Conservation (phyloP, 2,329 filamentous ascomycete species). For the Diplodia seriata region DNA sequence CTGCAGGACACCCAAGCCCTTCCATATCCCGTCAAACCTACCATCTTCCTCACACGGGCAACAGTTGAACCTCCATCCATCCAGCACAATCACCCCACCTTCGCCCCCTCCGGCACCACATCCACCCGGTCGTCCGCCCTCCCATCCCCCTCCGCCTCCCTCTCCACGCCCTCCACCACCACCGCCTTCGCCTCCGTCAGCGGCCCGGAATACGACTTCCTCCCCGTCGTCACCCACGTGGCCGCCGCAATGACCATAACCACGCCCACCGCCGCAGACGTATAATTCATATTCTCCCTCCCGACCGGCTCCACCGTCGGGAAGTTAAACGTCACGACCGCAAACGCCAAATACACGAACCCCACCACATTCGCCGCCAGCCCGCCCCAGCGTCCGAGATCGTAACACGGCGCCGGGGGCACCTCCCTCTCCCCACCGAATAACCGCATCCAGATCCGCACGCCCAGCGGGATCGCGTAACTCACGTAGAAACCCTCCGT, state of each 20-base stretch:
- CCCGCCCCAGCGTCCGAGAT: conserved; percentile 40
- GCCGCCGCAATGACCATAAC: conserved; percentile 59
- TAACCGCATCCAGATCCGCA: conserved; percentile 59
- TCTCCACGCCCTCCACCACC: not conserved
- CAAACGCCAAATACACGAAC: conserved; percentile 61
- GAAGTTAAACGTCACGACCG: conserved; percentile 64
- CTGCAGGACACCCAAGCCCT: too few species aligned
- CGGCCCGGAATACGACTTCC: conserved; percentile 60
- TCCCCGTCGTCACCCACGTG: conserved; percentile 61
- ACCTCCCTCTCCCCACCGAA: too few species aligned
- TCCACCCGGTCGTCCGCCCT: not conserved
- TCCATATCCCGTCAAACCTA: too few species aligned
- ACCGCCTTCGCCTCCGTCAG: conserved; percentile 34
- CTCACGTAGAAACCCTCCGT: conserved; percentile 65
- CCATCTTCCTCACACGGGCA: too few species aligned
- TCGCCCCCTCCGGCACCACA: not conserved
- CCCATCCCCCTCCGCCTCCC: not conserved
- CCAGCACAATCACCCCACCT: not conserved
- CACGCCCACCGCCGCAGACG: conserved; percentile 61
- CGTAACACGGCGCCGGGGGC: too few species aligned
- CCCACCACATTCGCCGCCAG: conserved; percentile 58
- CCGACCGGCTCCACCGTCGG: conserved; percentile 60
- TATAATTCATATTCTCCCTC: conserved; percentile 65
- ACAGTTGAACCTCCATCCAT: not conserved
- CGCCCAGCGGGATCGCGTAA: conserved; percentile 62